Conservation (phyloP, 2,329 filamentous ascomycete genomes). For the Dothistroma pini region DNA sequence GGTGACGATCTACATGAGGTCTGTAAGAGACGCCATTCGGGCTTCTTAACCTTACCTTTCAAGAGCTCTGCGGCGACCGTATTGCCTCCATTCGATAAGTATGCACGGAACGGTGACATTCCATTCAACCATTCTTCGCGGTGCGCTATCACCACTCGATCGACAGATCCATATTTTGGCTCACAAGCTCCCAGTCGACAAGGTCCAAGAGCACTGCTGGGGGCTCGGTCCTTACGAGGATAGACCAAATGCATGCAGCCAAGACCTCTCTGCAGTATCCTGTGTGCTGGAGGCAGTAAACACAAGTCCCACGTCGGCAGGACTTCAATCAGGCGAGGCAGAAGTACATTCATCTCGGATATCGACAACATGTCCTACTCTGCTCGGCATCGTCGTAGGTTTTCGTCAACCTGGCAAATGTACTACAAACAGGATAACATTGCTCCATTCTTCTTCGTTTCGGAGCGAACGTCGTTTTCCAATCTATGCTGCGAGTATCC, state of each 20-base stretch:
- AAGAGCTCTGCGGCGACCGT: background rate
- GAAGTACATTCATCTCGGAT: background rate
- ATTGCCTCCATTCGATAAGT: background rate
- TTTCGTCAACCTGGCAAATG: background rate
- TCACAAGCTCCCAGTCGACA: background rate
- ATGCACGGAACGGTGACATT: slow-evolving; percentile 2
- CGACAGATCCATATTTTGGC: background rate
- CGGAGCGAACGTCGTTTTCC: background rate
- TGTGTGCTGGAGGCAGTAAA: background rate
- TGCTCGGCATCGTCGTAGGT: background rate
- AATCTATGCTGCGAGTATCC: background rate
- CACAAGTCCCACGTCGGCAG: background rate
- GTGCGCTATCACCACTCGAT: background rate
- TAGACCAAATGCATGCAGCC: background rate
- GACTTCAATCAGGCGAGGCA: background rate
- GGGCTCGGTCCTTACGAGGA: background rate
- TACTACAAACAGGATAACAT: background rate
- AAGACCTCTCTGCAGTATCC: background rate
- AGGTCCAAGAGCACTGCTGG: background rate
- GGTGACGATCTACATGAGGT: background rate
- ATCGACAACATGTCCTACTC: background rate
- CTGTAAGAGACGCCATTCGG: background rate
- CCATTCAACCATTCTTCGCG: slow-evolving; percentile 4
- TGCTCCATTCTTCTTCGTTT: background rate
- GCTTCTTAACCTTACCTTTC: background rate